Base-by-base conservation (phyloP, 192 early-diverging fungal genomes). In the Entomortierella parvispora region DNA sequence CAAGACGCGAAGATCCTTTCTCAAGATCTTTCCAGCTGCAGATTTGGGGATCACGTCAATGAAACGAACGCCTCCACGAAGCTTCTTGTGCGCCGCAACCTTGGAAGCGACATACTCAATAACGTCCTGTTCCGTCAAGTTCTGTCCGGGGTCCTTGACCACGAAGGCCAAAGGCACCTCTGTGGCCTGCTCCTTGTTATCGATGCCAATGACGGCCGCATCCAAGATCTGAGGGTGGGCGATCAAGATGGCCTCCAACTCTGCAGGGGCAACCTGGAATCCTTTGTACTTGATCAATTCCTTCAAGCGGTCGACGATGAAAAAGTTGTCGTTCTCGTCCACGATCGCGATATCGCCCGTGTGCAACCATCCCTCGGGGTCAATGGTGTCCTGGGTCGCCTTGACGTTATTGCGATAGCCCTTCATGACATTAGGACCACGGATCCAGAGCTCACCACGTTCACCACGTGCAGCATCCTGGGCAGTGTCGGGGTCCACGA, bases 201-300 rank as follows among this genome's bases (percentile, higher is more conserved):
- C 88, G 3, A 90, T 76, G 15, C 87, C 81, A 82, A 93, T 86
- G 25, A 93, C 91, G 2, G 88, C 88, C 22, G 86, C 88, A 54
- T 93, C 92, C 22, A 86, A 80, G 51, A 98, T 81, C 8, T 74
- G 53, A 1, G 91, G 90, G 58, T 96, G 91, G 34, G 87, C 79
- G 3, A 94, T 64, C 58, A 96, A 76, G 45, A 90, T 34, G 3
- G 84, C 88, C 70, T 98, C 96, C 15, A 98, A 83, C 77, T 96
- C 94, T 2, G 94, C 92, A 2, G 95, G 96, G 4, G 93, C 86
- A 18, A 98, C 92, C 72, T 94, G 87, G 66, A 86, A 82, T 44
- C 87, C 89, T 33, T 96, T 96, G 85, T 93, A 98, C 77, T 98
- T 97, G 81, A 96, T 97, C 11, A 96, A 82, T 68, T 95, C 93